Evolutionary conservation across 495 filamentous ascomycete genomes (phyloP).

Genomic region (Xylaria cubensis): DNA sequence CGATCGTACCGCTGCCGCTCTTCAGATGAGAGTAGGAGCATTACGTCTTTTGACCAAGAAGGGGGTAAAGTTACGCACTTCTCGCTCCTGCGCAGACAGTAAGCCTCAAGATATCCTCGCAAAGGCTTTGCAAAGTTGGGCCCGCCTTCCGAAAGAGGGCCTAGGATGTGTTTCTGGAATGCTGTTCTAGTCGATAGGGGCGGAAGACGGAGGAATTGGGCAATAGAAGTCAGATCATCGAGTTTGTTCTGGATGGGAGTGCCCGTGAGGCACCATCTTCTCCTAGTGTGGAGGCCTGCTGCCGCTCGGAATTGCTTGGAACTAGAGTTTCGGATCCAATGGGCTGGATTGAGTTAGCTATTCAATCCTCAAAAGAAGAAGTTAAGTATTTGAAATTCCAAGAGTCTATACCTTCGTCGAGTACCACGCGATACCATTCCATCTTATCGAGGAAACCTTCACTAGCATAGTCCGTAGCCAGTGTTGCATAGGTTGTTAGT

Average conservation of each 20-base stretch:
- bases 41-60: not conserved
- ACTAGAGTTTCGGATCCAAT: constrained; percentile 74
- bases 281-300: constrained; percentile 64
- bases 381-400: not conserved
- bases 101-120: not conserved
- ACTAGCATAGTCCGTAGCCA: constrained; percentile 39
- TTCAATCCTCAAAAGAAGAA: not conserved
- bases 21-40: not conserved
- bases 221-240: constrained; percentile 75
- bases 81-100: constrained; percentile 5
- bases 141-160: not conserved
- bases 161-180: constrained; percentile 16
- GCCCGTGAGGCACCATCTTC: constrained; percentile 83
- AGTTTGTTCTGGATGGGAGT: constrained; percentile 80
- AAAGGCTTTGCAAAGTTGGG: not conserved
- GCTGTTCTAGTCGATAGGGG: constrained; percentile 43
- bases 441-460: constrained; percentile 64
- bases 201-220: constrained; percentile 74
- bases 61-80: not conserved
- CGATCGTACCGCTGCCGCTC: not conserved
- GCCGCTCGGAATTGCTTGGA: constrained; percentile 72
- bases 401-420: constrained; percentile 48
- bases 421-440: constrained; percentile 82
- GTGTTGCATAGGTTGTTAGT: constrained; percentile 17
- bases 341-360: constrained; percentile 50